These are phyloP conservation scores for Raffaelea ambrosiae DNA, from an alignment of 2,329 filamentous ascomycete genomes.

Conservation along the genomic window DNA sequence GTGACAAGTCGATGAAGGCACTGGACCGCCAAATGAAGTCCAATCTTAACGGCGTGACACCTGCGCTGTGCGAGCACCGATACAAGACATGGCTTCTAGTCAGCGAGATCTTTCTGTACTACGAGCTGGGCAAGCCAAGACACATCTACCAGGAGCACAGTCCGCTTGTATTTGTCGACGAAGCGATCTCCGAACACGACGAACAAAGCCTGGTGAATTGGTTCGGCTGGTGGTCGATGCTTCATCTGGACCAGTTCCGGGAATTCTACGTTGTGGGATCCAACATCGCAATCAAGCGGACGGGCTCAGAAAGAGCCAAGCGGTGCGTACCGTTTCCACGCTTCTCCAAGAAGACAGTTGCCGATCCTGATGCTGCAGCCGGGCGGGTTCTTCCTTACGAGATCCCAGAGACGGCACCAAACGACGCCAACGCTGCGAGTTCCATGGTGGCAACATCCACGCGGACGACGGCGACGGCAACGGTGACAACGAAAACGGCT, in stretches of 20 bases:
- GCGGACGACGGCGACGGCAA: no score
- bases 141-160: conserved; percentile 23
- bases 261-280: conserved; percentile 50
- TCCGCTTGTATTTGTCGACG: conserved; percentile 36
- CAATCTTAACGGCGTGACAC: conserved; percentile 19
- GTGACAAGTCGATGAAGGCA: conserved; percentile 8
- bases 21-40: conserved; percentile 15
- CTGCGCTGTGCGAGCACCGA: conserved; percentile 14
- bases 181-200: conserved; percentile 45
- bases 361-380: conserved; percentile 26
- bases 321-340: conserved; percentile 25
- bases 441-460: not conserved
- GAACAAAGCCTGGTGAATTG: conserved; percentile 56
- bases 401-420: no score
- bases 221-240: conserved; percentile 51
- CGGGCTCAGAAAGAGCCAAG: conserved; percentile 15
- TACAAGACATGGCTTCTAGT: conserved; percentile 12
- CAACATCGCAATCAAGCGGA: conserved; percentile 5
- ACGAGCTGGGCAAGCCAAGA: conserved; percentile 9
- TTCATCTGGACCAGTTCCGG: conserved; percentile 40
- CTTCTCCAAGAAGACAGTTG: conserved; percentile 25
- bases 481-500: no score
- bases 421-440: no score
- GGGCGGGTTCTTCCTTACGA: conserved; percentile 8
- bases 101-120: conserved; percentile 18